phyloP scores from a whole-genome alignment of 2,329 filamentous ascomycete species.

The Aspergillus texensis region DNA sequence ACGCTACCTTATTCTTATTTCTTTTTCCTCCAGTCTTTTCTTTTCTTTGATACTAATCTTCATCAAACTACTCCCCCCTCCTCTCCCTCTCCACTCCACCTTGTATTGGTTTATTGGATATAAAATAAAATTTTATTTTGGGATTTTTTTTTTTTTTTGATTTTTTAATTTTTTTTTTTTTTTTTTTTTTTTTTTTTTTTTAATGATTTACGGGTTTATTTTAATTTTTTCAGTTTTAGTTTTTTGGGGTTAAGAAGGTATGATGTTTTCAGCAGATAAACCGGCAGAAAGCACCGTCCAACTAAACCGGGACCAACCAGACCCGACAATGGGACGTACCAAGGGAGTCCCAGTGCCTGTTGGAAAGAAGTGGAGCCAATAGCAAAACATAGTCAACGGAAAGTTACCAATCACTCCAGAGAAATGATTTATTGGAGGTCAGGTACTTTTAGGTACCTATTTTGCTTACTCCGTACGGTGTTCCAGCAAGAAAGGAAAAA shows the following conservation, averaged over 20 bases:
- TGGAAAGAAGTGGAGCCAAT: constrained; percentile 28
- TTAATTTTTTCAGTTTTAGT: constrained; percentile 17
- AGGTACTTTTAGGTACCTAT: constrained; percentile 4
- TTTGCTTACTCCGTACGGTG: neutral
- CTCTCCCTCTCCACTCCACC: no score
- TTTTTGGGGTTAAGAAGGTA: constrained; percentile 19
- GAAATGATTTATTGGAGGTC: neutral
- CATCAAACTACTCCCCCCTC: no score
- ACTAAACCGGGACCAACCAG: constrained; percentile 25
- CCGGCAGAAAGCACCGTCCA: constrained; percentile 23
- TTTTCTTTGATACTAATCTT: no score
- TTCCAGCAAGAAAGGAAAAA: constrained; percentile 11
- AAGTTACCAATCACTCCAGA: constrained; percentile 15
- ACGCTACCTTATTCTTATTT: no score
- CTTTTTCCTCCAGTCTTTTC: no score
- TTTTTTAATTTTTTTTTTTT: no score
- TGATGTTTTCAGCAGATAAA: constrained; percentile 24
- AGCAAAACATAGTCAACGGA: constrained; percentile 15
- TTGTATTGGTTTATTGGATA: no score
- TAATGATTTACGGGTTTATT: neutral
- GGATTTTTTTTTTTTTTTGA: no score
- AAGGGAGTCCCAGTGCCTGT: constrained; percentile 16
- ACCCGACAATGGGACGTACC: constrained; percentile 7
- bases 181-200: neutral
- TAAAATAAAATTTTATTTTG: no score